Evolutionary conservation across 73 alveolate species (phyloP).

Genomic region (Stentor roeselii): DNA sequence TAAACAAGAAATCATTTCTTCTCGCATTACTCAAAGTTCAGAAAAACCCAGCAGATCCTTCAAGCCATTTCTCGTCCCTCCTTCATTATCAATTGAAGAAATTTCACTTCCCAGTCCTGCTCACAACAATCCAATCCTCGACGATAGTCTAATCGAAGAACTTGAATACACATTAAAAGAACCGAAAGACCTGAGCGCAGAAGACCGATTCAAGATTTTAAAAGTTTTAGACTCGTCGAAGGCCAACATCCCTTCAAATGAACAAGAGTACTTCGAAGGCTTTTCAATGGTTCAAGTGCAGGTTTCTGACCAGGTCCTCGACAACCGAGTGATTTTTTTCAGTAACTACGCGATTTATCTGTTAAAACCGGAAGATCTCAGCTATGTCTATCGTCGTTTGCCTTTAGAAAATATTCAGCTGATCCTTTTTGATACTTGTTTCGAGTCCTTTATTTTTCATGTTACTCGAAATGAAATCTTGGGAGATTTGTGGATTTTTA

Average conservation of each 20-base stretch:
- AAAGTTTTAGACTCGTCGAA: background rate
- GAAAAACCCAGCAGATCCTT: no score
- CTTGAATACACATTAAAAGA: background rate
- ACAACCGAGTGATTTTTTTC: background rate
- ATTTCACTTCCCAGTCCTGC: no score
- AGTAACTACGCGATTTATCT: background rate
- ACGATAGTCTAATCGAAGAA: background rate
- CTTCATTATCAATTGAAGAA: no score
- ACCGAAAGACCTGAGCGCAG: background rate
- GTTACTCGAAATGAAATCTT: background rate
- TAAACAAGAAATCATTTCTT: no score
- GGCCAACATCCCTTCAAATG: background rate
- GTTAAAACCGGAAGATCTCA: background rate
- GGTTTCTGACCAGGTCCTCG: background rate
- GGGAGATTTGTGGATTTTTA: background rate
- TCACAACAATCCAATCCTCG: no score
- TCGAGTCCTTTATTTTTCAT: background rate
- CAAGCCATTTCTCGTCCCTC: no score
- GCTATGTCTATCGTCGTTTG: background rate
- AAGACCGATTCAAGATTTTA: background rate
- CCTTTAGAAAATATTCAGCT: background rate
- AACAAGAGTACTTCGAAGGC: background rate
- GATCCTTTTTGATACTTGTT: no score
- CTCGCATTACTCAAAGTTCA: no score
- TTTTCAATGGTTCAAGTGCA: background rate